Conservation (phyloP, 2,329 filamentous ascomycete species). For the Lasiodiplodia citricola region DNA sequence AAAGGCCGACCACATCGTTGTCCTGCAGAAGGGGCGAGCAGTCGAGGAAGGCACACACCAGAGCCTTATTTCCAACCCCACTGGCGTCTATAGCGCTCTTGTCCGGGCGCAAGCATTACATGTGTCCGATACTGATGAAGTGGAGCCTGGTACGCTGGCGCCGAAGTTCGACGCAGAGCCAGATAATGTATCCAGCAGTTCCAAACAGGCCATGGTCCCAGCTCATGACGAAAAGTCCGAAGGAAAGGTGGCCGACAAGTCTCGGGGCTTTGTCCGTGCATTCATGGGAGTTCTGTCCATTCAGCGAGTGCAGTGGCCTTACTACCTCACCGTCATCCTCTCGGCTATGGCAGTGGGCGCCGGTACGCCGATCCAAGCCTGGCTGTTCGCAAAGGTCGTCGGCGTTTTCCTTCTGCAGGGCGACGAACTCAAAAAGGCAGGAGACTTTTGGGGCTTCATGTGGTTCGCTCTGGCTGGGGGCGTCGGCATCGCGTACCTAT, state of each 20-base stretch:
- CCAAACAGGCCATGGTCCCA: not conserved
- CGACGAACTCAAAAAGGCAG: not conserved
- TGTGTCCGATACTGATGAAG: not conserved
- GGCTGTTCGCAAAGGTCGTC: not conserved
- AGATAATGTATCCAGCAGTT: not conserved
- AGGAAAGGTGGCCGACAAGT: not conserved
- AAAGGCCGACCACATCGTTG: constrained; percentile 93
- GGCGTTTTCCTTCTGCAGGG: not conserved
- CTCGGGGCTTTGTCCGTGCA: not conserved
- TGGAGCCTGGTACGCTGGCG: not conserved
- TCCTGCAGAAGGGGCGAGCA: constrained; percentile 82
- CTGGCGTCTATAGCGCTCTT: not conserved
- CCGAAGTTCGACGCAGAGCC: not conserved
- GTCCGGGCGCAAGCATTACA: constrained; percentile 4
- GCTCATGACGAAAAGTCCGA: no score
- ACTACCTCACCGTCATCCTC: not conserved
- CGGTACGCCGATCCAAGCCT: constrained; percentile 11
- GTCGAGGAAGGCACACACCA: constrained; percentile 92
- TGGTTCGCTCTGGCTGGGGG: not conserved
- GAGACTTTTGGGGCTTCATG: constrained; percentile 13
- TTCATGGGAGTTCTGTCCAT: not conserved
- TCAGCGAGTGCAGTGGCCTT: not conserved
- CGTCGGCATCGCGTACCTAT: not conserved
- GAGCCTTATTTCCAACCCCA: constrained; percentile 66
- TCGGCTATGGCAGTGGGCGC: not conserved